Evolutionary conservation across 139 green algal species (phyloP), one percentile per base, ranked within the genome.

Genomic region (Chlamydomonas incerta): DNA sequence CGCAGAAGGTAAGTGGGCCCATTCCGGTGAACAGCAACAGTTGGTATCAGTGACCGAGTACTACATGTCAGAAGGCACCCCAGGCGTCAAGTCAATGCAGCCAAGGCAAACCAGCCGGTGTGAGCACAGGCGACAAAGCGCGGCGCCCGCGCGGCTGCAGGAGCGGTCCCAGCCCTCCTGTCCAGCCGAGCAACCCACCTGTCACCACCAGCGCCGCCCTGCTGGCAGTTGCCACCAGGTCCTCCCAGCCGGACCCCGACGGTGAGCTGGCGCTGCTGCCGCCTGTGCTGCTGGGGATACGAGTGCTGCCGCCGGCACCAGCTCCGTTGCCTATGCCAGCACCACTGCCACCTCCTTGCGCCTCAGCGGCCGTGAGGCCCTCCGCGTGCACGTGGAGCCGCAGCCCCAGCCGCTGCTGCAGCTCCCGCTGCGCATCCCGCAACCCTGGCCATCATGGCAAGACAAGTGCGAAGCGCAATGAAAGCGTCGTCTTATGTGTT

Each of bases 141-240:
- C 50, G 50, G n/a, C n/a, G n/a, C n/a, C 14, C 50, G 50, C 11
- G 50, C 50, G 14, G 50, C 50, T 10, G 11, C 10, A 14, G 50
- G 50, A 57, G 50, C 11, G 50, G 50, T 57, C 50, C 14, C 50
- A 57, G 50, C 50, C 10, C 50, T 20, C 50, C 11, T 57, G 11
- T 20, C 14, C 50, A 57, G 10, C 14, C 11, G 11, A 57, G 11
- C 50, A 57, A 57, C 65, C 26, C 31, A 84, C 77, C 77, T 3
- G 77, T 84, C n/a, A 84, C 77, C 17, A 84, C 77, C 46, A 84
- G 65, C 46, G 77, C 77, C 31, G 77, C 77, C 2, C n/a, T 23
- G 20, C 77, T 15, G 4, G 77, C 77, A 31, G 60, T 31, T 50
- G 63, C 41, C 41, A 66, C 34, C 41, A 84, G 77, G 0, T 66